These are phyloP conservation scores for Aspergillus sp. DNA, from an alignment of 2,329 filamentous ascomycete genomes.

Conservation along the genomic window DNA sequence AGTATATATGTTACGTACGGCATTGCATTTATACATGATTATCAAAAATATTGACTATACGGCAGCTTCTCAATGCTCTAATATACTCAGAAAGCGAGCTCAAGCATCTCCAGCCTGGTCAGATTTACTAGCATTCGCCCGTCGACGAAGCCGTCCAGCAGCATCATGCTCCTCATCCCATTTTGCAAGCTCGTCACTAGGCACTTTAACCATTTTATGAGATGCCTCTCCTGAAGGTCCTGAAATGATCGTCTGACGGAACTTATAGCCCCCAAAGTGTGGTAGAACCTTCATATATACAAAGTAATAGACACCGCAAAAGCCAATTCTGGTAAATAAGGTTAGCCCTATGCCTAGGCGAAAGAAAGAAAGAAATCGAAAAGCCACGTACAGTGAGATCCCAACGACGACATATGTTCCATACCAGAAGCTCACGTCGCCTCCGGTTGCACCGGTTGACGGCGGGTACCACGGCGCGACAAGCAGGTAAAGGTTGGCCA, in stretches of 20 bases:
- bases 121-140: neutral
- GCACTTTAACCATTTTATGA: constrained; percentile 57
- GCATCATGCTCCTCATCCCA: constrained; percentile 63
- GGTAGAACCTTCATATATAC: constrained; percentile 61
- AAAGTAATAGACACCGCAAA: constrained; percentile 59
- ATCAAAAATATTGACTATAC: neutral
- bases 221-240: constrained; percentile 51
- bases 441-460: constrained; percentile 56
- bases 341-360: neutral
- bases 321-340: constrained; percentile 42
- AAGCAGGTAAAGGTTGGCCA: constrained; percentile 62
- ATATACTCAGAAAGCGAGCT: neutral
- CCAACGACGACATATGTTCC: constrained; percentile 67
- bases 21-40: neutral
- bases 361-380: neutral
- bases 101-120: neutral
- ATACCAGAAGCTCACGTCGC: constrained; percentile 73
- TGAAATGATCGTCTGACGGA: constrained; percentile 56
- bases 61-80: neutral
- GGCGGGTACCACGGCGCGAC: constrained; percentile 74
- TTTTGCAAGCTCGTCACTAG: constrained; percentile 48
- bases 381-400: constrained; percentile 58
- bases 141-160: constrained; percentile 24
- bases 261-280: constrained; percentile 52
- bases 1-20: no score